phyloP scores from a whole-genome alignment of 2,329 filamentous ascomycete genomes.

The Ilyonectria destructans region DNA sequence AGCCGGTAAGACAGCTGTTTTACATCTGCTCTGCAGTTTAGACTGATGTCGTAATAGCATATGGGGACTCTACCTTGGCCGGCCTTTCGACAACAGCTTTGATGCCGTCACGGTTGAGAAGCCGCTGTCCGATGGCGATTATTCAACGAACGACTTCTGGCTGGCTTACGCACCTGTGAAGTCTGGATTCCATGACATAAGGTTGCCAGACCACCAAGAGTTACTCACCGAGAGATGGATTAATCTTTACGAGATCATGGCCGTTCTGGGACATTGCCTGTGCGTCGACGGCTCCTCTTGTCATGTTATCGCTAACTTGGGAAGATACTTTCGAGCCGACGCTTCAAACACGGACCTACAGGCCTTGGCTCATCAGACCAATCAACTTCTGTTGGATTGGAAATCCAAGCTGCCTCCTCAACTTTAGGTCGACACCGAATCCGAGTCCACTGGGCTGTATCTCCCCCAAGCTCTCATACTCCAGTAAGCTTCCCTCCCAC shows the following conservation, averaged over 20 bases:
- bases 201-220: conserved; percentile 4
- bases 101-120: conserved; percentile 18
- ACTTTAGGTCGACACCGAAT: conserved; percentile 3
- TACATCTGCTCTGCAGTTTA: no score
- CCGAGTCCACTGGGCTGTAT: background rate
- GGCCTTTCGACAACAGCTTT: conserved; percentile 18
- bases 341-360: conserved; percentile 19
- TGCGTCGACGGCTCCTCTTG: background rate
- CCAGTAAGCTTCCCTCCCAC: conserved; percentile 7
- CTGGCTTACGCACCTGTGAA: no score
- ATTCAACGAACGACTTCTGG: no score
- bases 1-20: background rate
- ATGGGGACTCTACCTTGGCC: conserved; percentile 22
- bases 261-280: conserved; percentile 2
- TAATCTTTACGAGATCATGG: conserved; percentile 6
- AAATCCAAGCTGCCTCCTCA: conserved; percentile 15
- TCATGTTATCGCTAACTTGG: background rate
- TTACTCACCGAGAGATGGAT: conserved; percentile 4
- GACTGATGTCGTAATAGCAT: conserved; percentile 2
- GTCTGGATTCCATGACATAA: background rate
- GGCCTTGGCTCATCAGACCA: conserved; percentile 13
- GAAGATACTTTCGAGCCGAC: conserved; percentile 12
- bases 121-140: background rate
- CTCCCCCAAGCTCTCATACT: conserved; percentile 19
- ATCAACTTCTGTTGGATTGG: conserved; percentile 6